Percentiles rank a stretch among this genome's conserved stretches.
Evolutionary conservation across 1,139 yeast species (phyloP).

Genomic region (Scheffersomyces stambukii): DNA sequence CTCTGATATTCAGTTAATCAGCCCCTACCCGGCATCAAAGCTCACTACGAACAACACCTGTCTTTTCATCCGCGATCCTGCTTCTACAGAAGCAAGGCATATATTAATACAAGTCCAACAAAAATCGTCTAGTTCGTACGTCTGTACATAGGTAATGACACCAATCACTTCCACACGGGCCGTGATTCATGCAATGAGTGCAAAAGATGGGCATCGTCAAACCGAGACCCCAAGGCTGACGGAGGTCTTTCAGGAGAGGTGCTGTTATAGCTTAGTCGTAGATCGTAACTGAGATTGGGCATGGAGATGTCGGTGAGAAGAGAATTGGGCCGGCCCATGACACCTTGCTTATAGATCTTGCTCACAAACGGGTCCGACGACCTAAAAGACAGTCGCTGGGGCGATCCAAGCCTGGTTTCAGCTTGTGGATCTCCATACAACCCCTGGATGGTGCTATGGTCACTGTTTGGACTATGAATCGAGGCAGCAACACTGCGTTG

Average conservation of each 20-base stretch:
- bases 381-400: background rate
- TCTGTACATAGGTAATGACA: slow-evolving; percentile 4
- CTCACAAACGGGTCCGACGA: background rate
- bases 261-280: slow-evolving; percentile 15
- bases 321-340: slow-evolving; percentile 12
- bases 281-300: slow-evolving; percentile 10
- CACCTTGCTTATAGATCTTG: background rate
- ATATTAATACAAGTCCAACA: background rate
- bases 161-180: slow-evolving; percentile 24
- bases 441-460: too few relatives aligned
- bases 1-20: too few relatives aligned
- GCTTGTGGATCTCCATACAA: too few relatives aligned
- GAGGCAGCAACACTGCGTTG: slow-evolving; percentile 10
- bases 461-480: too few relatives aligned
- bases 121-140: slow-evolving; percentile 2
- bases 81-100: too few relatives aligned
- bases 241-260: slow-evolving; percentile 35
- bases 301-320: slow-evolving; percentile 10
- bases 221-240: slow-evolving; percentile 33
- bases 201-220: slow-evolving; percentile 27
- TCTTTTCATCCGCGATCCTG: too few relatives aligned
- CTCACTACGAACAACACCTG: too few relatives aligned
- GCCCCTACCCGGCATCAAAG: too few relatives aligned
- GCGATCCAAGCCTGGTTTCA: too few relatives aligned
- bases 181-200: slow-evolving; percentile 23